Evolutionary conservation across 208 protist genomes (phyloP).

Genomic region (Porcisia deanei): DNA sequence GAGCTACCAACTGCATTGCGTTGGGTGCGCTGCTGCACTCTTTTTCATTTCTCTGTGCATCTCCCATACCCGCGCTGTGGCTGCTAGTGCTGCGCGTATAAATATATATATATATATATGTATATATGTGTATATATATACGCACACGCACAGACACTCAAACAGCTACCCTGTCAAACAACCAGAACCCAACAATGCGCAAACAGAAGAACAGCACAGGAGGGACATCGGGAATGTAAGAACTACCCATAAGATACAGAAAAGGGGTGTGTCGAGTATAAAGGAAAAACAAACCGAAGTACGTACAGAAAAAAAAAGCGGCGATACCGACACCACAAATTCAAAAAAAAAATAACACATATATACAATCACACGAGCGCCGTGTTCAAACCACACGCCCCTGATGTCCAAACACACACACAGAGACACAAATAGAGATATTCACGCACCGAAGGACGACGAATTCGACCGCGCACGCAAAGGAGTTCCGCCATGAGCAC

Average conservation of each 20-base stretch:
- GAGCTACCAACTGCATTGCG: neutral
- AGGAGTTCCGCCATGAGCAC: neutral
- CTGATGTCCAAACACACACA: neutral
- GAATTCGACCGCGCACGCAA: neutral
- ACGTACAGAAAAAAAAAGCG: neutral
- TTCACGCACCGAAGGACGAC: neutral
- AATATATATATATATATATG: too few relatives aligned
- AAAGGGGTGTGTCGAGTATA: neutral
- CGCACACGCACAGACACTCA: too few relatives aligned
- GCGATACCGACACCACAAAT: neutral
- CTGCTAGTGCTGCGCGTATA: neutral
- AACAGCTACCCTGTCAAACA: too few relatives aligned
- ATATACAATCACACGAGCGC: neutral
- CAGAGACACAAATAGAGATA: neutral
- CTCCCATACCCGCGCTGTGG: neutral
- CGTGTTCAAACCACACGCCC: neutral
- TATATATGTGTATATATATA: too few relatives aligned
- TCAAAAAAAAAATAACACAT: neutral
- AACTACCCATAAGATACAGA: too few relatives aligned
- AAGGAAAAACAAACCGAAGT: neutral
- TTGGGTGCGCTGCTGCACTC: neutral
- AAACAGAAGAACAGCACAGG: too few relatives aligned
- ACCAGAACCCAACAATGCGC: too few relatives aligned
- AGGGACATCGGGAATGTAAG: too few relatives aligned
- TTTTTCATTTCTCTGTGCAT: too few relatives aligned